Evolutionary conservation across 1,139 yeast species (phyloP).

Genomic region (Protomyces inundatus): DNA sequence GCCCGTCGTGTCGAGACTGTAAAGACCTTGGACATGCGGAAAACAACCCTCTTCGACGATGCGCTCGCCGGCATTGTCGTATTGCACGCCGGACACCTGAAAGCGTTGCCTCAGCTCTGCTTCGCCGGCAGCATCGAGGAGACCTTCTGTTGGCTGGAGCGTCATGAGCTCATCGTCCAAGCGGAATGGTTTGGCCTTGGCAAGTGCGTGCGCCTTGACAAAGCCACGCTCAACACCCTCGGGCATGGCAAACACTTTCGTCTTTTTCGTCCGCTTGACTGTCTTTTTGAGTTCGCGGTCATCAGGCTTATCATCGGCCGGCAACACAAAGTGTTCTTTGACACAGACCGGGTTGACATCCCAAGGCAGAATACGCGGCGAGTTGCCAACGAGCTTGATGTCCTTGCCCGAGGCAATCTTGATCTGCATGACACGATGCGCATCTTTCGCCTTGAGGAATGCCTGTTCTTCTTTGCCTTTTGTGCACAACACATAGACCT

Average conservation of each 20-base stretch:
- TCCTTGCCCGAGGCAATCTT: conserved; percentile 23
- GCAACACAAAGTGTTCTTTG: conserved; percentile 56
- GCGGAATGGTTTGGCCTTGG: neutral
- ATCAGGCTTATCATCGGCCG: conserved; percentile 39
- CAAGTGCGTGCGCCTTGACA: conserved; percentile 43
- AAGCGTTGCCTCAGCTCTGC: conserved; percentile 13
- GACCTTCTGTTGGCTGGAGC: neutral
- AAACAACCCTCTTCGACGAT: neutral
- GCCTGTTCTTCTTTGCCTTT: conserved; percentile 65
- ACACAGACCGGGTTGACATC: conserved; percentile 52
- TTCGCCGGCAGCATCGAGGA: conserved; percentile 19
- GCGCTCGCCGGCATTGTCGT: neutral
- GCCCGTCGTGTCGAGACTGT: neutral
- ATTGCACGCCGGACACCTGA: neutral
- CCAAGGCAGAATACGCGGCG: conserved; percentile 52
- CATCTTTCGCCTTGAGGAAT: conserved; percentile 78
- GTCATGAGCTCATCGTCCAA: neutral
- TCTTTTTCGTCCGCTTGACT: conserved; percentile 32
- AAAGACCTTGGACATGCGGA: neutral
- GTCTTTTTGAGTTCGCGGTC: conserved; percentile 27
- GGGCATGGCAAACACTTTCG: conserved; percentile 65
- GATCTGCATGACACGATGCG: conserved; percentile 68
- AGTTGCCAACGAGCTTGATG: conserved; percentile 16
- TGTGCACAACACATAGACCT: conserved; percentile 69
- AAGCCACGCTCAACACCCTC: conserved; percentile 72